Evolutionary conservation across 768 basidiomycete species (phyloP), one percentile per base, ranked within the genome.

Genomic region (Tricholoma hemisulphureum): DNA sequence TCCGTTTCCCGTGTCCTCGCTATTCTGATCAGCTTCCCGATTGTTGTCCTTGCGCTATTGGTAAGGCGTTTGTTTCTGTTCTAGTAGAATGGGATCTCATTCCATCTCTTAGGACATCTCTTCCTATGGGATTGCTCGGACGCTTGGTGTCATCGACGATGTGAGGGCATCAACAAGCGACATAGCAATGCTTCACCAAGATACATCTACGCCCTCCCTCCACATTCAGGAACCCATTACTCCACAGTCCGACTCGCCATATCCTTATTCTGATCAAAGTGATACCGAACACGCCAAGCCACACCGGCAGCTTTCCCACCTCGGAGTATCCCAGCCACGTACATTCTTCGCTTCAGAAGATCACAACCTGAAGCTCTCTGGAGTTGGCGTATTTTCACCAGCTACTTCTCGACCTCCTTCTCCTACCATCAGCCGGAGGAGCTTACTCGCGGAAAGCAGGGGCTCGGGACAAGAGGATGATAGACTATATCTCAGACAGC

Each of bases 51-150:
- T 24, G 75, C 70, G 29, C 70, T 83, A 11, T 66, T 84, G 69
- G 90, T 90, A 74, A 57, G 84, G 76, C 56, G 9, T 7, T 56
- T 45, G 59, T 26, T 51, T 51, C 60, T 55, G 41, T 59, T 32
- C 58, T 48, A n/a, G n/a, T 59, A 18, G 16, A 6, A 49, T 49
- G 9, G 26, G n/a, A n/a, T 49, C 39, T 53, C 51, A 43, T 29
- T 34, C 41, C 53, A 55, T 60, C 23, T 49, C 45, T 18, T 65
- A 93, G 91, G 91, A 93, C 69, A 83, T 93, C 55, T 77, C 84
- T 2, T 89, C 91, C 18, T 93, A 93, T 64, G 83, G 86, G 57
- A 89, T 93, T 67, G 91, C 88, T 11, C 86, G 91, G 57, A 92
- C 89, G 6, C 79, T 93, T 51, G 91, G 90, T 31, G 80, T 90